These are phyloP conservation scores for Cutaneotrichosporon spelunceum DNA, from an alignment of 1,284 basidiomycete genomes.

Conservation along the genomic window DNA sequence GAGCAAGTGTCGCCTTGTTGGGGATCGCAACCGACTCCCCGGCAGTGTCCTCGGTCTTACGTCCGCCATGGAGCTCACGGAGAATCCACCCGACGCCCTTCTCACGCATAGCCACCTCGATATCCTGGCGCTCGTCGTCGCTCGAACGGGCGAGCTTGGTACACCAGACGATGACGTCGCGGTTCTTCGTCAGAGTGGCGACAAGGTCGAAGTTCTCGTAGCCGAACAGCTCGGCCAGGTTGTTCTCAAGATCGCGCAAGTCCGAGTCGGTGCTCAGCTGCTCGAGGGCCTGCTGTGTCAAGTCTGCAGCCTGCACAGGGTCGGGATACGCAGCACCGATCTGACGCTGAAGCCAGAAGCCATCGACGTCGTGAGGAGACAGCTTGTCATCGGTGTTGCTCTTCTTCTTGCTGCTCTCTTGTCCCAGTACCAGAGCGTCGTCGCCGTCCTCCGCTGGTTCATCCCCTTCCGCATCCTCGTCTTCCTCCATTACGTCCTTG, in stretches of 20 bases:
- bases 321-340: slow-evolving; percentile 88
- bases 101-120: slow-evolving; percentile 98
- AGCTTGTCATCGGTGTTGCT: slow-evolving; percentile 61
- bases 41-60: slow-evolving; percentile 56
- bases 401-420: slow-evolving; percentile 52
- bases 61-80: slow-evolving; percentile 76
- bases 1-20: slow-evolving; percentile 81
- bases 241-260: slow-evolving; percentile 92
- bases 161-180: slow-evolving; percentile 96
- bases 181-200: slow-evolving; percentile 87
- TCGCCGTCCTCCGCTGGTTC: slow-evolving; percentile 57
- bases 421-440: slow-evolving; percentile 60
- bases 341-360: slow-evolving; percentile 96
- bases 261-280: slow-evolving; percentile 86
- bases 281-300: slow-evolving; percentile 78
- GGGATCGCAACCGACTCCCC: slow-evolving; percentile 60
- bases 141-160: slow-evolving; percentile 89
- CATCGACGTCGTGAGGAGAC: slow-evolving; percentile 87
- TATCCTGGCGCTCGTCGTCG: slow-evolving; percentile 84
- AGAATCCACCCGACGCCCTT: slow-evolving; percentile 95
- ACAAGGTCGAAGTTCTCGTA: slow-evolving; percentile 88
- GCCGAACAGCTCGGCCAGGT: slow-evolving; percentile 95
- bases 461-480: slow-evolving; percentile 50
- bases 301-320: slow-evolving; percentile 88
- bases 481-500: slow-evolving; percentile 55